These are phyloP conservation scores for Rubroboletus satanas DNA, from an alignment of 768 basidiomycete genomes.

Conservation along the genomic window DNA sequence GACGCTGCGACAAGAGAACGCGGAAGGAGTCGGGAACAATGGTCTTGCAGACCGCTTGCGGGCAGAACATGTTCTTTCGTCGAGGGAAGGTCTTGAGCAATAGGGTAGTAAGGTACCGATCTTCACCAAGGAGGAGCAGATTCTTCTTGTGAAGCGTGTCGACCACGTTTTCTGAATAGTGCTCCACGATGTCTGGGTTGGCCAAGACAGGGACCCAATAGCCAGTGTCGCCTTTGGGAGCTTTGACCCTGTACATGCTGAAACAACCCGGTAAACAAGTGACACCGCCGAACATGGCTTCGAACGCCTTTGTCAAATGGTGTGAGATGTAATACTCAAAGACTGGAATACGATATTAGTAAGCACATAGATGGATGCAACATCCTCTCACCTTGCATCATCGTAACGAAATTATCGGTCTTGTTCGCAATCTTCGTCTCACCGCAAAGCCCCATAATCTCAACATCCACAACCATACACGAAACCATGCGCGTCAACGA, in stretches of 20 bases:
- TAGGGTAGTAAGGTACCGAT: constrained; percentile 97
- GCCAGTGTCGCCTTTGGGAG: constrained; percentile 92
- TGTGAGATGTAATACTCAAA: constrained; percentile 99
- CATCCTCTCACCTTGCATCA: constrained; percentile 89
- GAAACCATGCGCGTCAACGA: constrained; percentile 93
- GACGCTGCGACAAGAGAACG: constrained; percentile 90
- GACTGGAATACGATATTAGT: constrained; percentile 46
- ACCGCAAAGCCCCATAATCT: constrained; percentile 98
- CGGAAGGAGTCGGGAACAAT: constrained; percentile 96
- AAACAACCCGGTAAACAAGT: constrained; percentile 99
- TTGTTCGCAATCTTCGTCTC: constrained; percentile 99
- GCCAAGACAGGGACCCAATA: constrained; percentile 99
- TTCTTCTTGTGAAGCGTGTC: constrained; percentile 99
- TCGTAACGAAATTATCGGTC: constrained; percentile 96
- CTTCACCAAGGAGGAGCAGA: constrained; percentile 92
- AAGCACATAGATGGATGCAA: not conserved
- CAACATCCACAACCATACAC: constrained; percentile 94
- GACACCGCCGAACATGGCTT: constrained; percentile 99
- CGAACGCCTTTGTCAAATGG: constrained; percentile 98
- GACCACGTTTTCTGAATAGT: constrained; percentile 99
- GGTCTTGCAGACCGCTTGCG: constrained; percentile 98
- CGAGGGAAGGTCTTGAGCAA: constrained; percentile 99
- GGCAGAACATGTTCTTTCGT: constrained; percentile 98
- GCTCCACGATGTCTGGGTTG: constrained; percentile 97
- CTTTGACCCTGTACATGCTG: constrained; percentile 99